Conservation (phyloP, 139 green algal species). For the Klebsormidium nitens region DNA sequence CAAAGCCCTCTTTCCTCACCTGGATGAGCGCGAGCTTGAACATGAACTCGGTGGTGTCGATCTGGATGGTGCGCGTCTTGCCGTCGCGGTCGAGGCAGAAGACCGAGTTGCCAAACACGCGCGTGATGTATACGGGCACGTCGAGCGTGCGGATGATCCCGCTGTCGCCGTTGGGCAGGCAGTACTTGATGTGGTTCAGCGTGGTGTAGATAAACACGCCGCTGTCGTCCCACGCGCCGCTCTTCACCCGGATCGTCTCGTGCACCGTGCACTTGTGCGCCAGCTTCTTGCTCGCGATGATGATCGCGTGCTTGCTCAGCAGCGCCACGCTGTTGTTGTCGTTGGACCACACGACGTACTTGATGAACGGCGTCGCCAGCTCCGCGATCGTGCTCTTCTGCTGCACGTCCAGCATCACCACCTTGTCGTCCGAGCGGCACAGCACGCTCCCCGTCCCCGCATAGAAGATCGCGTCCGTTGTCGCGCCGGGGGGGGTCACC, state of each 20-base stretch:
- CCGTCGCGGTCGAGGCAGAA: conserved; percentile 94
- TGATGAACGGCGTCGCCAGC: conserved; percentile 82
- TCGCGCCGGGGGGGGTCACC: conserved; percentile 63
- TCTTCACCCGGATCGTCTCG: conserved; percentile 95
- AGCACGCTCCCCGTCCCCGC: conserved; percentile 93
- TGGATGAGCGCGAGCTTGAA: conserved; percentile 97
- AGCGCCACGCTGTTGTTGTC: conserved; percentile 93
- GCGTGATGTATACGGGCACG: conserved; percentile 90
- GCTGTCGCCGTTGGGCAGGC: conserved; percentile 93
- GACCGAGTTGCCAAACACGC: conserved; percentile 65
- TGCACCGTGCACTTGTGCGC: conserved; percentile 84
- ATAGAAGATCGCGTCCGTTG: conserved; percentile 91
- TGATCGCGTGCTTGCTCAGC: conserved; percentile 95
- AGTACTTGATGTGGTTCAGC: conserved; percentile 99
- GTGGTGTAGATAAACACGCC: conserved; percentile 98
- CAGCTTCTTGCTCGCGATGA: conserved; percentile 91
- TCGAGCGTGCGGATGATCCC: conserved; percentile 98
- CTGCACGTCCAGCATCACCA: conserved; percentile 97
- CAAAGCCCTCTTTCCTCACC: too few species aligned
- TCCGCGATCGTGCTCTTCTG: conserved; percentile 80
- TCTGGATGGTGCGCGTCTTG: conserved; percentile 79
- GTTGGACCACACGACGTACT: conserved; percentile 95
- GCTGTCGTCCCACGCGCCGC: conserved; percentile 90
- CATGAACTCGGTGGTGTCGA: conserved; percentile 90
- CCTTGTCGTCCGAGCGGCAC: conserved; percentile 90